Base-by-base conservation (phyloP, 2,329 filamentous ascomycete species). In the Pseudofabraea citricarpa region DNA sequence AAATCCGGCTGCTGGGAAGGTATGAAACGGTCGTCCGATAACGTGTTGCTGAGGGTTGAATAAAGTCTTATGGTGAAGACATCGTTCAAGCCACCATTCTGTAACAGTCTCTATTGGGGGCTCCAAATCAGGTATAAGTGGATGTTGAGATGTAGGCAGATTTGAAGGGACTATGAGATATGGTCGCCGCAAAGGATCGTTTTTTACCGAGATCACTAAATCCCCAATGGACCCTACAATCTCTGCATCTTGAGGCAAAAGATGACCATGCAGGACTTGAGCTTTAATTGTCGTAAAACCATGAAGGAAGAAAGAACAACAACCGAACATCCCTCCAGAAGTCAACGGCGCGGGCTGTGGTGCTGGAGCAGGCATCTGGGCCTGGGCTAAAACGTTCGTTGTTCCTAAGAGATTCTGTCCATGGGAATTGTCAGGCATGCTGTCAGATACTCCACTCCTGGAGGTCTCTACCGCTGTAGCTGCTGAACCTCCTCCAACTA, bases 11-110 rank as follows among this genome's bases (percentile, higher is more conserved):
- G 94, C 79, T 27, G 81, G 85, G 52, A 88, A 85, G 22, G 69
- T 67, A 5, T 80, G 73, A 49, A 96, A 87, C 2, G 93, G 90
- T 6, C 79, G 80, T 46, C 88, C 90, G 19, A 94, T 75, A 31
- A 87, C 74, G 59, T 93, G 81, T 4, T 78, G 71, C 40, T 72
- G 68, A 5, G 90, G 88, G 22, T 85, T 71, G 36, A 88, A 72
- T 54, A 91, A 77, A 20, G 67, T 69, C 63, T 87, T 93, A 50
- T 79, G 79, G 60, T 90, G 82, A 29, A 98, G 70, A 61, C 91
- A 97, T 37, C 81, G 80, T 66, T 98, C 93, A 41, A 98, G 74
- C 77, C 91, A 98, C 74, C 93, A 94, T 59, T 95, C 90, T 9
- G 90, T 97, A 23, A 95, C 81, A 12, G 72, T 58, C 37, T 72